Conservation (phyloP, 129 eudicot genomes). For the Flaveria linearis region DNA sequence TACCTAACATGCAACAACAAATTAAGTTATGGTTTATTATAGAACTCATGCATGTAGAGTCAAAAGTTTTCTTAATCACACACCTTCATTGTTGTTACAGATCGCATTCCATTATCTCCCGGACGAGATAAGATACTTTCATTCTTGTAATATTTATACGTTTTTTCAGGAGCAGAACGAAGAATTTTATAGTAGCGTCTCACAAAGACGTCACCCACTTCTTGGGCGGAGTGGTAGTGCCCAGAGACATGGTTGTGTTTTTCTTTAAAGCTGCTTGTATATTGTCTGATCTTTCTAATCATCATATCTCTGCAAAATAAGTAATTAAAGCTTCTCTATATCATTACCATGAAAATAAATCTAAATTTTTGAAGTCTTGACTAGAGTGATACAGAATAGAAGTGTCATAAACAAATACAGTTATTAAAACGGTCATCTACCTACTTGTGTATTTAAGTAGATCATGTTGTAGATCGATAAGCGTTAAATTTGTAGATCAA, state of each 20-base stretch:
- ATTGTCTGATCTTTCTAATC: slow-evolving; percentile 6
- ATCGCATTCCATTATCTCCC: slow-evolving; percentile 7
- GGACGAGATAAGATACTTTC: slow-evolving; percentile 21
- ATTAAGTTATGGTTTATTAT: too few relatives aligned
- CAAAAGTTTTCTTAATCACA: slow-evolving; percentile 4
- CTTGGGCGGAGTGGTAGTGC: neutral
- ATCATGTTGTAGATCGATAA: neutral
- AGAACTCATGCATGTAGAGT: too few relatives aligned
- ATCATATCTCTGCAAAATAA: slow-evolving; percentile 19
- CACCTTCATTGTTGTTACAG: slow-evolving; percentile 17
- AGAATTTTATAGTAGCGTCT: neutral
- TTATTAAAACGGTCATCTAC: neutral
- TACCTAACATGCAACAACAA: too few relatives aligned
- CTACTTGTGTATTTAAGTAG: neutral
- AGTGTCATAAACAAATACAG: neutral
- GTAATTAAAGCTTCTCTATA: neutral
- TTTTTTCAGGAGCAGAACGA: neutral
- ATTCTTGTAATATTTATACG: slow-evolving; percentile 27
- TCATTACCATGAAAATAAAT: neutral
- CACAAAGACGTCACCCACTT: slow-evolving; percentile 3
- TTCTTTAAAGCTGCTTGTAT: too few relatives aligned
- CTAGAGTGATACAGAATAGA: neutral
- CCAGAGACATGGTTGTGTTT: too few relatives aligned
- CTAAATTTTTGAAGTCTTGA: neutral
- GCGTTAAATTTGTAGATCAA: too few relatives aligned